Conservation (phyloP, 495 filamentous ascomycete species). For the Lepidopterella palustris region DNA sequence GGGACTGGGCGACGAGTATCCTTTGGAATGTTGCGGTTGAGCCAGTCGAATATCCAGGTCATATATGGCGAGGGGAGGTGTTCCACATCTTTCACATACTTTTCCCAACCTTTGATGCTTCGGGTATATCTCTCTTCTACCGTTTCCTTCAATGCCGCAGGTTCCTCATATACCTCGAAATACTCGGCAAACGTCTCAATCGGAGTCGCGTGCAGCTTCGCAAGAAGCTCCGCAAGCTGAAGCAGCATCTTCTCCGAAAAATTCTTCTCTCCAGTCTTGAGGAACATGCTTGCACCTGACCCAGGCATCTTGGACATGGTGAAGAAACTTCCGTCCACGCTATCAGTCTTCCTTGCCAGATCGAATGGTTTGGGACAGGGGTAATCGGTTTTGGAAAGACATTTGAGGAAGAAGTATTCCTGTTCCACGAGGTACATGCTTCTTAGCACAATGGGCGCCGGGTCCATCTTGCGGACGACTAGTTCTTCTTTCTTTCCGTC, state of each 20-base stretch:
- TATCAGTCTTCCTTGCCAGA: not conserved
- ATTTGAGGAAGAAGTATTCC: conserved; percentile 6
- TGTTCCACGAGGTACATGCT: conserved; percentile 1
- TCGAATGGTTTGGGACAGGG: not conserved
- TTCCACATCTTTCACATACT: not conserved
- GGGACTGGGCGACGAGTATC: not conserved
- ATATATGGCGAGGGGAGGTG: not conserved
- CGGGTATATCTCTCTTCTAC: not conserved
- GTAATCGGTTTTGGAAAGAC: not conserved
- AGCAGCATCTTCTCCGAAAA: conserved; percentile 3
- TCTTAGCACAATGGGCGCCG: not conserved
- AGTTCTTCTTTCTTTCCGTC: not conserved
- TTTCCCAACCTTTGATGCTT: not conserved
- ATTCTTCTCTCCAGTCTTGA: not conserved
- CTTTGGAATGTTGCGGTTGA: conserved; percentile 3
- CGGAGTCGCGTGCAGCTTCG: not conserved
- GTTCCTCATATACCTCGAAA: not conserved
- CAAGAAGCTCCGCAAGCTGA: conserved; percentile 2
- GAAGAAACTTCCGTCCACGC: not conserved
- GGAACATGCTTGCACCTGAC: not conserved
- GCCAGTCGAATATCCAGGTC: not conserved
- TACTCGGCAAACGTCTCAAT: not conserved
- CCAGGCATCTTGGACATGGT: conserved; percentile 1
- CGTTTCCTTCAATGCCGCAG: not conserved
- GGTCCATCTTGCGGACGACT: not conserved